phyloP scores from a whole-genome alignment of 306 rosid genomes.

The Parietaria judaica region DNA sequence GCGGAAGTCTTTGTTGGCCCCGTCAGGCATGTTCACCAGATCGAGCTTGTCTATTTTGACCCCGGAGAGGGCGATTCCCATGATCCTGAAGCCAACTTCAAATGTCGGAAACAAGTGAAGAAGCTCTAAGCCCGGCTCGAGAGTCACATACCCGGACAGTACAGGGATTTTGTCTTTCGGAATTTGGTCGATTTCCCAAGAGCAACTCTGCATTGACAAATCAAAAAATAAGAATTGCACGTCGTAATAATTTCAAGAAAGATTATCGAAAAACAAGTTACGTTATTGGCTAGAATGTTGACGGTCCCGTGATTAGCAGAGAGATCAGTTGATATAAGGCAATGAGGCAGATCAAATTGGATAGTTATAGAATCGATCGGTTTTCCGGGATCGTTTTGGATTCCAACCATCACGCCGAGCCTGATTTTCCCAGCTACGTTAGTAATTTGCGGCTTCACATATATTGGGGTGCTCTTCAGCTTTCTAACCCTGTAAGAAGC shows the following conservation, averaged over 20 bases:
- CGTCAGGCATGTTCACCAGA: conserved; percentile 51
- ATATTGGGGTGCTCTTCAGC: conserved; percentile 79
- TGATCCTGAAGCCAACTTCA: conserved; percentile 68
- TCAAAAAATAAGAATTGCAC: not conserved
- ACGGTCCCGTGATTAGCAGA: conserved; percentile 82
- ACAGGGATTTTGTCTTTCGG: conserved; percentile 87
- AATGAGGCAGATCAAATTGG: conserved; percentile 71
- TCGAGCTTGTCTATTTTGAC: conserved; percentile 78
- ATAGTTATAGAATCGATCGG: conserved; percentile 56
- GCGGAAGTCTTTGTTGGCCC: conserved; percentile 81
- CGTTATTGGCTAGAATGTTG: conserved; percentile 71
- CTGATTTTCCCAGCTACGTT: conserved; percentile 71
- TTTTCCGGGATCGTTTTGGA: conserved; percentile 84
- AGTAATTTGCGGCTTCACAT: conserved; percentile 86
- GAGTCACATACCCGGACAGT: conserved; percentile 78
- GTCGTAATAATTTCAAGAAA: not conserved
- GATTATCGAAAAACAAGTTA: conserved; percentile 8
- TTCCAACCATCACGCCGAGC: conserved; percentile 71
- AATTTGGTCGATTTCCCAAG: conserved; percentile 77
- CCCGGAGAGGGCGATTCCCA: conserved; percentile 89
- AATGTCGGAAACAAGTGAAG: conserved; percentile 83
- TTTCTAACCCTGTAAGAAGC: conserved; percentile 57
- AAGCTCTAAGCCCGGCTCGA: conserved; percentile 67
- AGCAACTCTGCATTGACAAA: conserved; percentile 54
- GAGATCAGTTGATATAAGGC: conserved; percentile 66